Conservation (phyloP, 2,329 filamentous ascomycete genomes). For the Monosporascus sp. region DNA sequence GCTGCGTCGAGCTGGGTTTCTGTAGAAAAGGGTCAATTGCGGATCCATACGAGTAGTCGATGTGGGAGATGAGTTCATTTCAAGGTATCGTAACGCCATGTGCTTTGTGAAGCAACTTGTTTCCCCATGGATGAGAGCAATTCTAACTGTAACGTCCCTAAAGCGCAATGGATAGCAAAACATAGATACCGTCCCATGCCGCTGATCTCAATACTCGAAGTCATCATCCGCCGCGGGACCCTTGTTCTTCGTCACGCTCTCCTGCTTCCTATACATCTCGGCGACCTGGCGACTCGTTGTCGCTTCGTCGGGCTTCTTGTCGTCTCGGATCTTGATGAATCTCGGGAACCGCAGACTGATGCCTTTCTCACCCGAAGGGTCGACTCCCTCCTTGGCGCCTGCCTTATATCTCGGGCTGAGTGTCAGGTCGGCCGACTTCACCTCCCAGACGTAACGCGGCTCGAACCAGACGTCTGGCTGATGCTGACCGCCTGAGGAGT, state of each 20-base stretch:
- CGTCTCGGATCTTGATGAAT: conserved; percentile 86
- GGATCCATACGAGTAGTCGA: too few species aligned
- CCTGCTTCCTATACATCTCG: conserved; percentile 96
- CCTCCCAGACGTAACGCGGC: conserved; percentile 91
- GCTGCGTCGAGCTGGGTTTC: too few species aligned
- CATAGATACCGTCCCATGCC: too few species aligned
- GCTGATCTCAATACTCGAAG: conserved; percentile 73
- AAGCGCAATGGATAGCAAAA: too few species aligned
- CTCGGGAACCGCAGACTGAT: conserved; percentile 87
- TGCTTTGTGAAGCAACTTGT: neutral
- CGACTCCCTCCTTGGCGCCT: conserved; percentile 75
- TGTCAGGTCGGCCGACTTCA: conserved; percentile 93
- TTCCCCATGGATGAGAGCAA: neutral
- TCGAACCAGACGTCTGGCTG: conserved; percentile 99
- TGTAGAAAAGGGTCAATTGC: too few species aligned
- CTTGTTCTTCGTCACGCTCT: conserved; percentile 82
- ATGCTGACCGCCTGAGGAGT: conserved; percentile 78
- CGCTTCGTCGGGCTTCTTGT: conserved; percentile 92
- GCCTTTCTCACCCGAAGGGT: conserved; percentile 64
- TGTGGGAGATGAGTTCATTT: too few species aligned
- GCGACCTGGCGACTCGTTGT: conserved; percentile 80
- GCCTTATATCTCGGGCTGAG: conserved; percentile 90
- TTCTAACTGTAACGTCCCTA: neutral
- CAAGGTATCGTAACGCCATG: too few species aligned
- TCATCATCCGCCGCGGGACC: conserved; percentile 88